Conservation (phyloP, 192 early-diverging fungal genomes). For the Piromyces finnis region DNA sequence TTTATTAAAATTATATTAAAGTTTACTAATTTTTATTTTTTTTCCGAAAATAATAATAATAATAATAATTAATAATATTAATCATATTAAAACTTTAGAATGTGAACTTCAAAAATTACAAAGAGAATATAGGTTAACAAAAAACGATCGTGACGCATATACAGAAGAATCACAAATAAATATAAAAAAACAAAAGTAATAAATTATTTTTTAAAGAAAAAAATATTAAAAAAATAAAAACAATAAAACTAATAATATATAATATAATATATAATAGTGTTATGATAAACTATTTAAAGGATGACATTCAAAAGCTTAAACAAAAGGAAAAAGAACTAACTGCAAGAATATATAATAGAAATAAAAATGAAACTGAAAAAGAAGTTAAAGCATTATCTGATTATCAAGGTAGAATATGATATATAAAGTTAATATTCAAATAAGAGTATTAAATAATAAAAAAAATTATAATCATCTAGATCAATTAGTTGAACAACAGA, state of each 20-base stretch:
- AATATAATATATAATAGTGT: not conserved
- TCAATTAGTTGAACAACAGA: not conserved
- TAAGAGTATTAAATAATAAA: no score
- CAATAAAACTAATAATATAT: not conserved
- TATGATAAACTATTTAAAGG: not conserved
- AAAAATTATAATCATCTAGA: not conserved
- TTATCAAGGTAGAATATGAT: not conserved
- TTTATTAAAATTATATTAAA: no score
- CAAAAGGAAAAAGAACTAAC: not conserved
- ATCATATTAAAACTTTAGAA: not conserved
- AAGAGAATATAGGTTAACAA: not conserved
- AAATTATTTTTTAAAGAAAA: no score
- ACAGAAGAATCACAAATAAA: not conserved
- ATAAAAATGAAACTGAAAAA: not conserved
- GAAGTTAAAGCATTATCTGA: not conserved
- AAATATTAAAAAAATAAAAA: not conserved
- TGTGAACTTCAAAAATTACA: not conserved
- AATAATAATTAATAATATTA: no score
- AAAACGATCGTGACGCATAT: not conserved
- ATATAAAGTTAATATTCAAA: no score
- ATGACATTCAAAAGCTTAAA: not conserved
- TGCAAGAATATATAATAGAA: not conserved
- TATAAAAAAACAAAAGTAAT: not conserved
- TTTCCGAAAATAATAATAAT: not conserved
- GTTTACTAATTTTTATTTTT: not conserved